Evolutionary conservation across 768 basidiomycete genomes (phyloP), one percentile per base, ranked within the genome.

Genomic region (Hericium erinaceus): DNA sequence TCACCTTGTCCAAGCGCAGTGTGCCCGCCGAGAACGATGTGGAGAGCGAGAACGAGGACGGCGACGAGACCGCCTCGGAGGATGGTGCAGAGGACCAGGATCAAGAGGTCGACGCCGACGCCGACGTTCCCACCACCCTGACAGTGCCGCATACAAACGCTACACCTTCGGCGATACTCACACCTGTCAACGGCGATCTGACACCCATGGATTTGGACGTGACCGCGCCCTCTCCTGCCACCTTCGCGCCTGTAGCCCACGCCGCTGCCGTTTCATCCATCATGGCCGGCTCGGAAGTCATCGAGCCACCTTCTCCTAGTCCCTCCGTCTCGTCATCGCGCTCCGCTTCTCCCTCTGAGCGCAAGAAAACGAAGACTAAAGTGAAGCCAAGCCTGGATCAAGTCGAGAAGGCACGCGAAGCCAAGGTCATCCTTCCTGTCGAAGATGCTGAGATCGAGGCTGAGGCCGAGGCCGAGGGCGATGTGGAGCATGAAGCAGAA

Each of bases 231-330:
- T 51, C 48, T 18, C 46, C 55, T 22, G 57, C 55, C 48, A 9
- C 50, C 20, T 24, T 52, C 52, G 64, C 68, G 12, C 67, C 70
- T 46, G 64, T 69, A 26, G 62, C 69, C 39, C 70, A 72, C 0
- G 72, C 73, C 4, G 75, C 72, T 0, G 73, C 76, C 6, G 71
- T 74, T 3, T 74, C 76, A n/a, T 77, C 78, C 12, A 79, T 77
- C 39, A 78, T 78, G 75, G 75, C 77, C 7, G 75, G 75, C 20
- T 71, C 77, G 1, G 62, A 69, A 11, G 67, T 76, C 50, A 60
- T 76, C 15, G 70, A 69, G 11, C 70, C 74, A 2, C 68, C 72
- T 4, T 75, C 77, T 0, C 72, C 75, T 2, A 64, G 72, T 1
- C 57, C 71, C 0, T 58, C 64, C 16, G 70, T 74, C 5, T 79